Conservation (phyloP, 2,329 filamentous ascomycete genomes). For the Alternaria longipes region DNA sequence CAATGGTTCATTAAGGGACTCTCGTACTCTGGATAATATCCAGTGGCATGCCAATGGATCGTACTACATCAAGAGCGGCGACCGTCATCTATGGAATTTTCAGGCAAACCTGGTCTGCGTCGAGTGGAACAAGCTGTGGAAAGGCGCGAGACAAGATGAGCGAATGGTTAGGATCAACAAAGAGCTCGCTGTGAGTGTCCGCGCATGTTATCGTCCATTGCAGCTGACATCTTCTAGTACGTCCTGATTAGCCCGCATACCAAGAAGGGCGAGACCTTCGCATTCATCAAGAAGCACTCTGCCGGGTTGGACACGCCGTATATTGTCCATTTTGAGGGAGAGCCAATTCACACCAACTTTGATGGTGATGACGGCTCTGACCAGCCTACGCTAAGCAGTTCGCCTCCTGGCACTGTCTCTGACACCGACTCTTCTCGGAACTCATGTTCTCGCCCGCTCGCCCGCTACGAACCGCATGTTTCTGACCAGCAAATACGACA, state of each 20-base stretch:
- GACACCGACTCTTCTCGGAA: background rate
- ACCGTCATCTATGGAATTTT: conserved; percentile 23
- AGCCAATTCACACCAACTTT: conserved; percentile 24
- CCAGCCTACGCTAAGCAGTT: background rate
- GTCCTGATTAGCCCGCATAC: conserved; percentile 34
- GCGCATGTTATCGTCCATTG: background rate
- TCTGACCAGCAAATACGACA: conserved; percentile 10
- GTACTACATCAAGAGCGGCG: conserved; percentile 26
- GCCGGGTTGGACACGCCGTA: conserved; percentile 22
- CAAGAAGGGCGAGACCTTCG: conserved; percentile 31
- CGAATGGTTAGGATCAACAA: conserved; percentile 6
- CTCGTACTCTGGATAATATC: conserved; percentile 13
- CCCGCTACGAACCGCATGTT: background rate
- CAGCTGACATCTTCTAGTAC: conserved; percentile 28
- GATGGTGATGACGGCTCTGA: background rate
- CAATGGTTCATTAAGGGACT: conserved; percentile 20
- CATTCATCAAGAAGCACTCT: conserved; percentile 37
- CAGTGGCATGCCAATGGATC: conserved; percentile 37
- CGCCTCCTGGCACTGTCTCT: too few species aligned
- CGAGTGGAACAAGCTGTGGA: conserved; percentile 35
- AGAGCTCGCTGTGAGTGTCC: conserved; percentile 32
- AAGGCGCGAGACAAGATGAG: background rate
- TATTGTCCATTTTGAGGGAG: conserved; percentile 29
- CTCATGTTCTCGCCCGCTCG: background rate
- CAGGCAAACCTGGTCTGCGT: conserved; percentile 9